These are phyloP conservation scores for Bryum argenteum DNA, from an alignment of 225 moss, liverwort and hornwort genomes.

Conservation along the genomic window DNA sequence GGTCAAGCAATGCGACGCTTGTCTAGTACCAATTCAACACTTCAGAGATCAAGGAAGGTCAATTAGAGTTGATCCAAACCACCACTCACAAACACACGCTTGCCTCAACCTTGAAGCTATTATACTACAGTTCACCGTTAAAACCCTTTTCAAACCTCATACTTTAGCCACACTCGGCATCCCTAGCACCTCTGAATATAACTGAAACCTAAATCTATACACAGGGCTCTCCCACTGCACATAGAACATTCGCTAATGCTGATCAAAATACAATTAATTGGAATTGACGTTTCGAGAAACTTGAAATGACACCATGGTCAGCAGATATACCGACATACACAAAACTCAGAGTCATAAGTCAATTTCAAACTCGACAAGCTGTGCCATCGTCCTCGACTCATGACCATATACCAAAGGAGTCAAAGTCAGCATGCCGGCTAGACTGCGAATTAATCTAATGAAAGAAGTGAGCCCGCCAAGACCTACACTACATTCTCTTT, in stretches of 20 bases:
- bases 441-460: conserved; percentile 3
- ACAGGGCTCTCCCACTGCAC: neutral
- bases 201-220: neutral
- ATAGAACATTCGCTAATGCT: conserved; percentile 4
- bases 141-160: neutral
- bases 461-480: neutral
- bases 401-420: neutral
- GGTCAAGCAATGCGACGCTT: conserved; percentile 19
- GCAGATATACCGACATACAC: neutral
- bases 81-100: neutral
- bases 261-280: neutral
- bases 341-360: neutral
- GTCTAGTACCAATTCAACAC: conserved; percentile 1
- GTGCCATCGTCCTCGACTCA: neutral
- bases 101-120: neutral
- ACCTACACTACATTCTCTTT: neutral
- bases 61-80: neutral
- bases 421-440: conserved; percentile 6
- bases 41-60: neutral
- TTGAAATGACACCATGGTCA: neutral
- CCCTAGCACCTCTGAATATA: conserved; percentile 11
- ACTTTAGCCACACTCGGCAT: neutral
- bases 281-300: neutral
- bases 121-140: neutral
- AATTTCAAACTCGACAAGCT: neutral